phyloP scores from a whole-genome alignment of 805 yeast genomes.

The Isabelozyma gotoi region DNA sequence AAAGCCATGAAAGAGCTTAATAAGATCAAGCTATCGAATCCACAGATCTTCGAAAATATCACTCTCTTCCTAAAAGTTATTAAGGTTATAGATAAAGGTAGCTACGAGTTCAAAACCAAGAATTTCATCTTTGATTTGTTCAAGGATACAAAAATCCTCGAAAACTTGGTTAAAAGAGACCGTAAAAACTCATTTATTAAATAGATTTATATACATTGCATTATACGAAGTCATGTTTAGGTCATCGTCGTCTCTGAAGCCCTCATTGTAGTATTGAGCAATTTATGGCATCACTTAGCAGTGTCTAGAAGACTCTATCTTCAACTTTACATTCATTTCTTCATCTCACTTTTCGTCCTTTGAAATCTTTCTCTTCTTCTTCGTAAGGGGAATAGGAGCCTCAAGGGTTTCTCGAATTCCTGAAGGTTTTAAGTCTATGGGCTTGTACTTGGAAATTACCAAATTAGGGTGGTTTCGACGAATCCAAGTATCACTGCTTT shows the following conservation, averaged over 20 bases:
- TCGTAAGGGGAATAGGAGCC: conserved; percentile 1
- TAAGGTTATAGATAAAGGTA: conserved; percentile 53
- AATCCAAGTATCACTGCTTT: conserved; percentile 37
- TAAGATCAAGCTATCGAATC: conserved; percentile 48
- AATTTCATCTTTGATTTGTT: conserved; percentile 66
- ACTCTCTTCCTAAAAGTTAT: conserved; percentile 52
- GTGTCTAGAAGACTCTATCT: not conserved
- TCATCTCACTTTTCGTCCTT: conserved; percentile 10
- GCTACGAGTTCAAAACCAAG: conserved; percentile 63
- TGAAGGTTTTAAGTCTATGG: conserved; percentile 24
- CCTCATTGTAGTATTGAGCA: not conserved
- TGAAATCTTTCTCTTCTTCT: conserved; percentile 8
- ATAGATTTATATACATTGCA: not conserved
- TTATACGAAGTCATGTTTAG: no score
- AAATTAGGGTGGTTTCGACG: conserved; percentile 35
- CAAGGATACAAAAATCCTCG: conserved; percentile 53
- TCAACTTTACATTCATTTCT: not conserved
- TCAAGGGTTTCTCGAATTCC: conserved; percentile 8
- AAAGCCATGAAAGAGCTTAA: conserved; percentile 59
- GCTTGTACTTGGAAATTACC: conserved; percentile 34
- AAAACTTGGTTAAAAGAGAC: conserved; percentile 48
- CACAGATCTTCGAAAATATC: conserved; percentile 54
- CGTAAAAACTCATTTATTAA: conserved; percentile 19
- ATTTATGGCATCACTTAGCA: not conserved
- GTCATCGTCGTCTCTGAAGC: no score